Evolutionary conservation across 2,329 filamentous ascomycete species (phyloP), one percentile per base, ranked within the genome.

Genomic region (Phaeophleospora eucalypticola): DNA sequence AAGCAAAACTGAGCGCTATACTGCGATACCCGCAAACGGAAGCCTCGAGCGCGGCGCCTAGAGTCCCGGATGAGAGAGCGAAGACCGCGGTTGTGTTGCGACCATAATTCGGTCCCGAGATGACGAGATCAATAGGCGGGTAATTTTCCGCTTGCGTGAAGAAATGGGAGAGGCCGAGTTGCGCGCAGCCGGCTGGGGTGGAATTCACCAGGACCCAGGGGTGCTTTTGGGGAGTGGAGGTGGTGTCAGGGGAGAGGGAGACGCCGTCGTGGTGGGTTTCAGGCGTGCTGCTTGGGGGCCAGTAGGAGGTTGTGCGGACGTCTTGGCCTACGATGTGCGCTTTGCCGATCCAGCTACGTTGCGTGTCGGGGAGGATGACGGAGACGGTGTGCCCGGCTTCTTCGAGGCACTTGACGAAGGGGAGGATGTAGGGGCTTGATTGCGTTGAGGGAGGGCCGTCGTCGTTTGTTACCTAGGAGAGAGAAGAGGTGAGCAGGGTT

Each of bases 331-430:
- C 89, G 63, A 97, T 87, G 69, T 97, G 93, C 2, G 93, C 93
- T 75, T 98, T 98, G 60, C 90, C 90, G 62, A 98, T 97, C 93
- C 93, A 98, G 46, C 89, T 95, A 53, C 91, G 83, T 71, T 98
- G 93, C 4, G 84, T 84, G 67, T 96, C 82, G 1, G 93, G 93
- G 12, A 98, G 80, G 54, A 93, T 86, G 41, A 98, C 90, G 6
- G 89, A 95, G 51, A 97, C 88, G n/a, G 74, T 77, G 69, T 96
- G 91, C 6, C 89, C 89, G 24, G 84, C 82, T 46, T 75, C 69
- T 58, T 75, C 71, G 19, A 77, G 66, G 10, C 68, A 65, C 16
- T 67, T 65, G 15, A 76, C 70, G 59, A 69, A 64, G 29, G 72
- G 70, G 45, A 74, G 68, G 43, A 77, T 66, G 52, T 77, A 77